phyloP scores from a whole-genome alignment of 2,329 filamentous ascomycete genomes.

The Aschersonia sp. region DNA sequence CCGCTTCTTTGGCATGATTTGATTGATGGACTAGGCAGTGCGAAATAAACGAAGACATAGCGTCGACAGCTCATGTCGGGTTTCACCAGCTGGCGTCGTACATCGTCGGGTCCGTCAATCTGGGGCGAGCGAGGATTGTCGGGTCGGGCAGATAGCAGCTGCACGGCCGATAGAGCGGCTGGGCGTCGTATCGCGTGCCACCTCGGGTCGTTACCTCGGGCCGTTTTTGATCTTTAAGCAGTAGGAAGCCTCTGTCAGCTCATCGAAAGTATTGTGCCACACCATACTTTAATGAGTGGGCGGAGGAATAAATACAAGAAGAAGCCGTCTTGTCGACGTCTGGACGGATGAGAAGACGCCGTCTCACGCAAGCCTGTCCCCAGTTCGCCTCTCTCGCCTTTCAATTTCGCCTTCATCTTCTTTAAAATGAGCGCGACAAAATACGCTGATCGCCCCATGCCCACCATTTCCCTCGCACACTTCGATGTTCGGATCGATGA shows the following conservation, averaged over 20 bases:
- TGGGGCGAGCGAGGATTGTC: background rate
- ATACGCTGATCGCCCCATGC: constrained; percentile 26
- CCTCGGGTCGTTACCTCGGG: background rate
- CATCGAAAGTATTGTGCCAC: too few species aligned
- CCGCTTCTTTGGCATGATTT: background rate
- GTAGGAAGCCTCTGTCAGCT: too few species aligned
- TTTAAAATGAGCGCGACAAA: constrained; percentile 11
- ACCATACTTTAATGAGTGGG: too few species aligned
- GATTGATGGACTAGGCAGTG: too few species aligned
- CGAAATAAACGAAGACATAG: background rate
- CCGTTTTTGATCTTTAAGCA: background rate
- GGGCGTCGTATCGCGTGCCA: background rate
- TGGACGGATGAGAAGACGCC: too few species aligned
- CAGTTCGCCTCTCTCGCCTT: too few species aligned
- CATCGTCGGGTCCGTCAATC: background rate
- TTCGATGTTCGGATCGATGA: constrained; percentile 36
- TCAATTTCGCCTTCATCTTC: too few species aligned
- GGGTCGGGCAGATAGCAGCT: background rate
- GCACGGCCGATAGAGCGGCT: background rate
- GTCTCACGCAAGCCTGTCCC: too few species aligned
- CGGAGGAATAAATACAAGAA: too few species aligned
- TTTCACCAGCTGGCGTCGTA: background rate
- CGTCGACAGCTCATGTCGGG: background rate
- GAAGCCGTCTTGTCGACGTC: too few species aligned
- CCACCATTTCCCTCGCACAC: constrained; percentile 34